Evolutionary conservation across 2,329 filamentous ascomycete species (phyloP), one percentile per base, ranked within the genome.

Genomic region (Achaetomium macrosporum): DNA sequence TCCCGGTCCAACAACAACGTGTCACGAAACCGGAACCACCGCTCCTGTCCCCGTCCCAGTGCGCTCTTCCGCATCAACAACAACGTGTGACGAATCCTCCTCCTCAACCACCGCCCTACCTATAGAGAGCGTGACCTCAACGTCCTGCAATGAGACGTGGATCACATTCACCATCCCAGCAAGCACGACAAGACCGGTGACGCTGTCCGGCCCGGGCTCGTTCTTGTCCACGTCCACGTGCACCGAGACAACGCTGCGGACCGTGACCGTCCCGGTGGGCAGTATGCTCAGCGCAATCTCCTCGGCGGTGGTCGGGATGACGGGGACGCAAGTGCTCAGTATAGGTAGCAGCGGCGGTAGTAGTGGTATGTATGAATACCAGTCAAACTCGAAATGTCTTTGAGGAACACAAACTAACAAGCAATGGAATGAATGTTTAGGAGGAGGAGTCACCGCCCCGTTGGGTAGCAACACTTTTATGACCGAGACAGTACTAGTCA

Each of bases 241-340:
- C 47, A 56, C 56, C 46, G 57, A 62, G 39, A 61, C 59, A 4
- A 61, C 62, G 8, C 58, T 64, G 19, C 35, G 53, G 46, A 64
- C 62, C 2, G 42, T 59, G 13, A 43, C 43, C 11, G 37, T 16
- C 42, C 8, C 3, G 10, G n/a, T n/a, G n/a, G n/a, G n/a, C n/a
- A n/a, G n/a, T n/a, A n/a, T n/a, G n/a, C n/a, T n/a, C n/a, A n/a
- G n/a, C n/a, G n/a, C n/a, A n/a, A n/a, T n/a, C n/a, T 31, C 42
- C n/a, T 33, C 50, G 10, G 49, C 56, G 3, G 7, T 7, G 25
- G 25, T n/a, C 15, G 35, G 16, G 31, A 42, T 5, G 49, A 51
- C 29, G 33, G 39, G 19, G 44, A n/a, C 29, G 36, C 31, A 15
- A n/a, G 42, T 1, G 42, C 30, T 31, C 30, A 31, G 7, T 31